Evolutionary conservation across 2,329 filamentous ascomycete genomes (phyloP).

Genomic region (Neoarthrinium moseri): DNA sequence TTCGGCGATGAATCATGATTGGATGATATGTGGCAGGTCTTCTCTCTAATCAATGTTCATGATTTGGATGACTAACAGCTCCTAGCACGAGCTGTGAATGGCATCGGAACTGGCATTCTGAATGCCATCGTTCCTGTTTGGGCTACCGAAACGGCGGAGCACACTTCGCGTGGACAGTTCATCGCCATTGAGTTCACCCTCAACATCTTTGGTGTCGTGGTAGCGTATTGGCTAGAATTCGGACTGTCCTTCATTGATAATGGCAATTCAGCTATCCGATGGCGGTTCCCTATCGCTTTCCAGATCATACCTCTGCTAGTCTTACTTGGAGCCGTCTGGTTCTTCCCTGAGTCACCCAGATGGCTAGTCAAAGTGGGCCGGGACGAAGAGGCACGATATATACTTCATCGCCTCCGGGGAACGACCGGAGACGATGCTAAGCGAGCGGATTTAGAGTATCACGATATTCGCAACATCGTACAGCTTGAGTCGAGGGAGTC

Average conservation of each 20-base stretch:
- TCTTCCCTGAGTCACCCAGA: constrained; percentile 69
- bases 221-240: constrained; percentile 61
- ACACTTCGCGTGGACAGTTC: constrained; percentile 66
- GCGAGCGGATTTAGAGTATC: constrained; percentile 61
- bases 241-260: constrained; percentile 61
- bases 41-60: background rate
- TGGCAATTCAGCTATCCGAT: constrained; percentile 57
- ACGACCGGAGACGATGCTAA: constrained; percentile 48
- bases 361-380: constrained; percentile 67
- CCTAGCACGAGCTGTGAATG: constrained; percentile 57
- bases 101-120: constrained; percentile 67
- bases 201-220: constrained; percentile 69
- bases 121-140: constrained; percentile 71
- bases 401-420: constrained; percentile 64
- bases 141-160: constrained; percentile 68
- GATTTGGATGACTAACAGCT: constrained; percentile 1
- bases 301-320: constrained; percentile 64
- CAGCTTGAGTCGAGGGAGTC: constrained; percentile 62
- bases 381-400: constrained; percentile 64
- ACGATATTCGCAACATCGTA: constrained; percentile 65
- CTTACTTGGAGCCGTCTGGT: constrained; percentile 56
- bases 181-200: constrained; percentile 72
- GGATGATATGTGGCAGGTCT: constrained; percentile 66
- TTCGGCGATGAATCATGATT: constrained; percentile 62
- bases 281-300: constrained; percentile 70